Evolutionary conservation across 257 asterid genomes (phyloP), one percentile per base, ranked within the genome.

Genomic region (Solanum tarijense): DNA sequence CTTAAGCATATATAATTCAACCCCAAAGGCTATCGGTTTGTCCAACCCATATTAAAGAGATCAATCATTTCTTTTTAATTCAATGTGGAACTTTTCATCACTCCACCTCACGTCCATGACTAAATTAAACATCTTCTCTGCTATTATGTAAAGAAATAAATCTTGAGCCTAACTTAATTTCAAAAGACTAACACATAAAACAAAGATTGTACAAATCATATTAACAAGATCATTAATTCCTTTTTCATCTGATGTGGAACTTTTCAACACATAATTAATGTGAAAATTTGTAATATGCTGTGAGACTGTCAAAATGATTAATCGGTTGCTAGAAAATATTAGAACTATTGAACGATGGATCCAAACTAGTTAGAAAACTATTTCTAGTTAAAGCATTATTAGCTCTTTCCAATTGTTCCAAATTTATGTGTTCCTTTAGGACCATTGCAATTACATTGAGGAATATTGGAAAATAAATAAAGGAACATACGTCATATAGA

Each of bases 51-150:
- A 55, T 55, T 55, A 55, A 55, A n/a, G 2, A 58, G 12, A 21
- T 2, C 13, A 8, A 0, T 9, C 6, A 23, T 21, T 9, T 0
- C 14, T 9, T 21, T 62, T 23, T 62, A n/a, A 62, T 62, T 9
- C 3, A 1, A 62, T 23, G 3, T 9, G 27, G 6, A 62, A 62
- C 29, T 23, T 9, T 62, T 23, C 29, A 62, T 21, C 27, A 60
- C 12, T 23, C 7, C 7, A n/a, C 14, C 7, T n/a, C 7, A 62
- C 7, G 0, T 23, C 0, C 0, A 62, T 0, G 0, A n/a, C 7
- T 9, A 62, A 25, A 62, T 55, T 55, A 55, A 55, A 55, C 16
- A 62, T 62, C 14, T 10, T 9, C 1, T n/a, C 6, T 65, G 1
- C 3, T 65, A 65, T n/a, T 12, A 65, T 65, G 4, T 62, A 65